Percentiles rank a stretch among this genome's conserved stretches.
These are phyloP conservation scores for Mollisia scopiformis DNA, from an alignment of 2,329 filamentous ascomycete species.

Conservation along the genomic window DNA sequence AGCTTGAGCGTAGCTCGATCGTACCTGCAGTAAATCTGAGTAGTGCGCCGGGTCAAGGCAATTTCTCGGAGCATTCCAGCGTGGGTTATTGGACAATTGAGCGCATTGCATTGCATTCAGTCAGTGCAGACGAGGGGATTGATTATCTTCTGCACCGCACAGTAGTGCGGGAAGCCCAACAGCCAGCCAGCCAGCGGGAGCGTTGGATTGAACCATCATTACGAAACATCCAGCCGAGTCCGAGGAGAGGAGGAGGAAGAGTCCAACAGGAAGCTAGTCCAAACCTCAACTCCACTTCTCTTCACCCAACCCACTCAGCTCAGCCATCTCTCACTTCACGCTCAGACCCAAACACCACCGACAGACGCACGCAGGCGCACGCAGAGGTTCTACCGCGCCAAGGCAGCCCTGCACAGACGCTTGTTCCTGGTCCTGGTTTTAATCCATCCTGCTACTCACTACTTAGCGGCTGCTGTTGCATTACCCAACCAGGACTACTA, in stretches of 20 bases:
- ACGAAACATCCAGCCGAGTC: too few relatives aligned
- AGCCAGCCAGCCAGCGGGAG: too few relatives aligned
- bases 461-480: too few relatives aligned
- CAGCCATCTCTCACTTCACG: too few relatives aligned
- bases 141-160: too few relatives aligned
- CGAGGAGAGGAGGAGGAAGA: too few relatives aligned
- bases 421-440: background rate
- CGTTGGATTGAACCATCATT: too few relatives aligned
- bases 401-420: background rate
- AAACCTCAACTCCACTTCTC: too few relatives aligned
- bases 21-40: background rate
- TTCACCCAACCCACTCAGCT: background rate
- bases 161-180: too few relatives aligned
- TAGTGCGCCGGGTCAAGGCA: slow-evolving; percentile 7
- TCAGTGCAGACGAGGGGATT: background rate
- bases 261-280: too few relatives aligned
- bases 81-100: slow-evolving; percentile 1
- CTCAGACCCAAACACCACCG: background rate
- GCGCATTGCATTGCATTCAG: background rate
- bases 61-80: slow-evolving; percentile 26
- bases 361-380: too few relatives aligned
- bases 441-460: background rate
- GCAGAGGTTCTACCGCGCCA: background rate
- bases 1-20: slow-evolving; percentile 8
- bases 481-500: too few relatives aligned